Evolutionary conservation across 2,329 filamentous ascomycete genomes (phyloP), one percentile per base, ranked within the genome.

Genomic region (Thelonectria discophora): DNA sequence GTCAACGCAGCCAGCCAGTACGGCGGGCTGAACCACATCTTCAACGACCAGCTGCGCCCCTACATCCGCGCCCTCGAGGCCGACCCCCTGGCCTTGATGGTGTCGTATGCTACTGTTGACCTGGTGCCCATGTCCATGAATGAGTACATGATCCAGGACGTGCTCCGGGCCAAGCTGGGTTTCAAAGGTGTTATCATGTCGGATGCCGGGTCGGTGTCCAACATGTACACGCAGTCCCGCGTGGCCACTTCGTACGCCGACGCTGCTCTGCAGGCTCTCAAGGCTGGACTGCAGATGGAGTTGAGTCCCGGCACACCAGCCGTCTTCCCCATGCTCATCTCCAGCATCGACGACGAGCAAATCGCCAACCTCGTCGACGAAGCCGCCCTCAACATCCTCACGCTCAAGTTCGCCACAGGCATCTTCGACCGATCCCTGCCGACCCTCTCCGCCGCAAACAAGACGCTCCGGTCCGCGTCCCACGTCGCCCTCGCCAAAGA

Each of bases 131-230:
- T 75, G 68, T 69, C 69, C 1, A 68, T 68, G 58, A 77, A 77
- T 60, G 67, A 69, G 51, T 72, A 74, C 53, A 69, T 76, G 60
- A 66, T 75, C 5, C 69, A 69, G n/a, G 66, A 73, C 6, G 37
- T 69, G 11, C 55, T 69, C 2, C 64, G 65, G 6, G 63, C 62
- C 2, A 73, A 69, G 13, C 56, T 77, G 4, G 74, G 73, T 11
- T 77, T 76, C 54, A 54, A 73, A 5, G 74, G 75, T 0, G 59
- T 77, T 11, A 67, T 77, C 59, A 75, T 77, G 70, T 76, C 73
- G 3, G 74, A 76, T 53, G 73, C 75, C 2, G 67, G 65, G 12
- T 71, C 69, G 7, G 68, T 77, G 32, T 43, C 64, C 3, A 67
- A 75, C 56, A 68, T 74, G 43, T 69, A 69, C 51, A 69, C 67